Base-by-base conservation (phyloP, 352 stramenopile genomes). In the Phytophthora quininea region DNA sequence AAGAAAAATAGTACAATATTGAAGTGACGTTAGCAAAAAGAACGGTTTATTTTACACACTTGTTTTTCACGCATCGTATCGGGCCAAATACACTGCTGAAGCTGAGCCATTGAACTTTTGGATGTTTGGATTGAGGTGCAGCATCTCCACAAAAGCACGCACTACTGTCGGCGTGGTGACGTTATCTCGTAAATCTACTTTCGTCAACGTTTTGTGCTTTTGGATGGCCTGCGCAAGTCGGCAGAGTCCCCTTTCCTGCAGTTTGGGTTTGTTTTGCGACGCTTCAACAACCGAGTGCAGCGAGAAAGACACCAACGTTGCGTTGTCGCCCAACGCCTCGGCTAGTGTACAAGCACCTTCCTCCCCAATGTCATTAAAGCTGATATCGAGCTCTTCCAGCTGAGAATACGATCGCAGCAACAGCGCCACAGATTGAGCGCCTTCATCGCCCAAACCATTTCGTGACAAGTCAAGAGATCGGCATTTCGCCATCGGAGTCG, bases 331-430 rank as follows among this genome's bases (percentile, higher is more conserved):
- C 11, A 93, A 47, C 9, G 78, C 76, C 14, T 88, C 70, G 1
- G 75, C 80, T 1, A 93, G 40, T 2, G 54, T 73, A 10, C 64
- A 46, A 1, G 74, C 77, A 9, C 85, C 85, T 19, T 52, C 42
- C 58, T 93, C 79, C 1, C 81, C 79, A 59, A 93, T 91, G 54
- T 84, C 79, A 56, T 93, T 93, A 59, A 88, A 85, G 59, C 85
- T 91, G 27, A 93, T n/a, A 40, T 92, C 77, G 6, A 93, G 62
- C 8, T 77, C 74, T 31, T 71, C 64, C 3, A 93, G 63, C 1
- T 14, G 59, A 2, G 67, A 24, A 47, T 84, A 86, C 0, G 52
- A 27, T 3, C 60, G 45, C 4, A 93, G 49, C 2, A 91, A 53
- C 42, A 57, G 65, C 1, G 81, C 82, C 19, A 90, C 66, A 19